Conservation (phyloP, 1,139 yeast genomes). For the Geotrichum reessii region DNA sequence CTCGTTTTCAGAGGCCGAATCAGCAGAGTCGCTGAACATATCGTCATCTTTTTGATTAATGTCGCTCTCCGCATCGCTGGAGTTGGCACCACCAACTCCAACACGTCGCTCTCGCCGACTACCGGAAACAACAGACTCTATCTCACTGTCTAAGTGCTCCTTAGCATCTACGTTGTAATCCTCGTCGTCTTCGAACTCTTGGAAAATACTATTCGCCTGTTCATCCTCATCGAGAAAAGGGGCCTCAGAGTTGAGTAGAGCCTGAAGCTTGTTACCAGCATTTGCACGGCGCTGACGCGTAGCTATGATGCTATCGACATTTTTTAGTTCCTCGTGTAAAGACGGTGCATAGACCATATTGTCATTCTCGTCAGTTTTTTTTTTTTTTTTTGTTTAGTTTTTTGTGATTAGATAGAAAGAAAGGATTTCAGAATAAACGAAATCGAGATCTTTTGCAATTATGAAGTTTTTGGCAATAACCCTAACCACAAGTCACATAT, state of each 20-base stretch:
- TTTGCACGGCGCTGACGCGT: slow-evolving; percentile 75
- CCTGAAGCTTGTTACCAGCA: slow-evolving; percentile 82
- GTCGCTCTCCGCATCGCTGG: neutral
- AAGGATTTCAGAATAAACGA: neutral
- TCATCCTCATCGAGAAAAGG: slow-evolving; percentile 48
- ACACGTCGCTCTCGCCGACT: neutral
- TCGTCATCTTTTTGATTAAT: slow-evolving; percentile 26
- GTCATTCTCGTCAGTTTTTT: neutral
- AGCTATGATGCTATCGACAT: slow-evolving; percentile 38
- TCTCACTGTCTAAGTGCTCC: slow-evolving; percentile 8
- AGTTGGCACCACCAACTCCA: neutral
- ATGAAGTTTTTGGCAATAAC: neutral
- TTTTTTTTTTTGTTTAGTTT: neutral
- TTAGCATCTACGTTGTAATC: slow-evolving; percentile 54
- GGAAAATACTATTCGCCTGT: slow-evolving; percentile 69
- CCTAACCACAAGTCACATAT: neutral
- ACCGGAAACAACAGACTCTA: neutral
- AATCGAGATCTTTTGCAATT: neutral
- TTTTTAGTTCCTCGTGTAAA: slow-evolving; percentile 7
- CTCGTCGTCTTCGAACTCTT: slow-evolving; percentile 77
- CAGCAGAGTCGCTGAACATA: slow-evolving; percentile 33
- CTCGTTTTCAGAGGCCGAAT: slow-evolving; percentile 27
- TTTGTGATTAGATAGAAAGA: neutral
- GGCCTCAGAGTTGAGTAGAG: slow-evolving; percentile 64
- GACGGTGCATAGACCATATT: neutral